These are phyloP conservation scores for Yamadazyma mexicana DNA, from an alignment of 1,139 yeast species.

Conservation along the genomic window DNA sequence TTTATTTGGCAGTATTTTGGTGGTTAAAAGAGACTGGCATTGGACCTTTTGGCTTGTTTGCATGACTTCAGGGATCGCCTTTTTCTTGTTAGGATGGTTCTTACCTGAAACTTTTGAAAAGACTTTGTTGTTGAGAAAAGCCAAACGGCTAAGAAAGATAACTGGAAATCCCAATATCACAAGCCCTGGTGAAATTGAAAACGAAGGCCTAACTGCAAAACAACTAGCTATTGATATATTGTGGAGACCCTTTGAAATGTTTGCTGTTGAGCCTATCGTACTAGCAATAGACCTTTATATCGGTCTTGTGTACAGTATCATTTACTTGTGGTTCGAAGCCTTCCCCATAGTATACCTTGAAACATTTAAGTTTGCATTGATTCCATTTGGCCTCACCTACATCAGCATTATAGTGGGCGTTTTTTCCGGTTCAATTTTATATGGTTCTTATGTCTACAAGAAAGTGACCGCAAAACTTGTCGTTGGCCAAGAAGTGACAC, in stretches of 20 bases:
- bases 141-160: constrained; percentile 42
- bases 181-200: constrained; percentile 42
- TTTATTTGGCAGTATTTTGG: constrained; percentile 28
- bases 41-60: constrained; percentile 47
- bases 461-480: constrained; percentile 27
- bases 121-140: constrained; percentile 47
- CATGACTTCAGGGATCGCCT: constrained; percentile 34
- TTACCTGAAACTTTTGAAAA: constrained; percentile 54
- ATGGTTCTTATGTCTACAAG: constrained; percentile 19
- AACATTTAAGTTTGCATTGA: constrained; percentile 25
- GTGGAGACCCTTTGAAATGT: constrained; percentile 33
- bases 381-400: constrained; percentile 26
- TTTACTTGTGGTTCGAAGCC: constrained; percentile 36
- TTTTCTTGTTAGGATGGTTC: constrained; percentile 30
- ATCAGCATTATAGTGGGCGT: constrained; percentile 22
- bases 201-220: constrained; percentile 26
- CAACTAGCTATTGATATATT: constrained; percentile 24
- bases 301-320: constrained; percentile 29
- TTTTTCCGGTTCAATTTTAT: constrained; percentile 21
- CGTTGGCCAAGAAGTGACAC: constrained; percentile 42
- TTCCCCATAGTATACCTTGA: constrained; percentile 30
- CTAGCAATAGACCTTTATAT: constrained; percentile 30
- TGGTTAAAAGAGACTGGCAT: constrained; percentile 36
- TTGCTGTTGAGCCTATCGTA: constrained; percentile 31
- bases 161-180: constrained; percentile 45